These are phyloP conservation scores for Pelargonium fulgidum DNA, from an alignment of 441 rosid genomes.

Conservation along the genomic window DNA sequence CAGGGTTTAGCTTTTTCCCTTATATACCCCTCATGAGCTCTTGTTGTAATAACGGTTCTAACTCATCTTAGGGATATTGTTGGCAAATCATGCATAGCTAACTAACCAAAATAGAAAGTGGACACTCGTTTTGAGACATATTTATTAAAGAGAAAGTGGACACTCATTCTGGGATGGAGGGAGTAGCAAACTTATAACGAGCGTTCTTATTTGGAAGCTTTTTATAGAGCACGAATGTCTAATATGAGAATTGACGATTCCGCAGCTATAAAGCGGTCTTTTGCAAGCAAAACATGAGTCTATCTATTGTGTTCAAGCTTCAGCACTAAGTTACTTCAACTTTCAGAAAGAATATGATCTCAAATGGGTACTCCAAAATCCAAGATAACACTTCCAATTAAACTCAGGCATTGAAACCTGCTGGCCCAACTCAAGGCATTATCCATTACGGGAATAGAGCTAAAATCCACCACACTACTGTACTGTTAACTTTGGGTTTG, in stretches of 20 bases:
- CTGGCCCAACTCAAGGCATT: neutral
- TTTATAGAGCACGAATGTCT: neutral
- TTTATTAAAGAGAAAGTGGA: neutral
- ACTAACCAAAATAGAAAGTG: neutral
- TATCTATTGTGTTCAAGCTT: too few species aligned
- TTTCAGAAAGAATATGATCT: too few species aligned
- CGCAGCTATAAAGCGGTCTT: neutral
- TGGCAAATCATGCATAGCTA: neutral
- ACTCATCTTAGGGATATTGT: neutral
- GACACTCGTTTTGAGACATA: neutral
- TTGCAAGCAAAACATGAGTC: too few species aligned
- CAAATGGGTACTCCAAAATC: too few species aligned
- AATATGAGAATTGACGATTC: neutral
- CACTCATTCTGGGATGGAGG: neutral
- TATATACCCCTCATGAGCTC: neutral
- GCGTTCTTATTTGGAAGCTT: neutral
- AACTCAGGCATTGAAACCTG: neutral
- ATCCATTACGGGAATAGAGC: neutral
- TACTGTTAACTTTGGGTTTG: neutral
- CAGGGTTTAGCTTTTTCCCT: neutral
- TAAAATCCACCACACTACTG: neutral
- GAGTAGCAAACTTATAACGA: neutral
- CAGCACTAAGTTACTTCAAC: too few species aligned
- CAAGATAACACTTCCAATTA: too few species aligned
- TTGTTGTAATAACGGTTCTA: neutral